phyloP scores from a whole-genome alignment of 1,284 basidiomycete species.

The Cryptococcus maquisensis region DNA sequence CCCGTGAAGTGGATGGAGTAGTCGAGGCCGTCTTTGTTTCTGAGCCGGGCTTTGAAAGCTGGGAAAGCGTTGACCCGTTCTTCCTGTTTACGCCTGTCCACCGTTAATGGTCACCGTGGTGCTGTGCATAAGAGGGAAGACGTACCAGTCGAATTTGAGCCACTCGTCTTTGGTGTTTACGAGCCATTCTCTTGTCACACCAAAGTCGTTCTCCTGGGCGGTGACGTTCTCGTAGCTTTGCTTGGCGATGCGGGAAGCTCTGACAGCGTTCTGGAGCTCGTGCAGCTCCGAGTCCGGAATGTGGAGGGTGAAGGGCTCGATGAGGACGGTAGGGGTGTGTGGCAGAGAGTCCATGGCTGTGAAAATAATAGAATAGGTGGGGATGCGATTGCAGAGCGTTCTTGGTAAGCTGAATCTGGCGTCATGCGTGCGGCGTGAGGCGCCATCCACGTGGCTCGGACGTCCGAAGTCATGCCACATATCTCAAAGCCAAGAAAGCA shows the following conservation, averaged over 20 bases:
- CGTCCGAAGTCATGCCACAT: too few species aligned
- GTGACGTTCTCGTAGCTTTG: slow-evolving; percentile 37
- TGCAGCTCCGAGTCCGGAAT: slow-evolving; percentile 32
- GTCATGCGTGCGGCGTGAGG: too few species aligned
- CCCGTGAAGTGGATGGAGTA: slow-evolving; percentile 42
- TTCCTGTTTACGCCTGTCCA: slow-evolving; percentile 26
- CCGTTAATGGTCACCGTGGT: background rate
- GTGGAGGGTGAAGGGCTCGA: slow-evolving; percentile 27
- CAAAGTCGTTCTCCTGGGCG: slow-evolving; percentile 12
- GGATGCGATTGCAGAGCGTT: too few species aligned
- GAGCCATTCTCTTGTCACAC: slow-evolving; percentile 22
- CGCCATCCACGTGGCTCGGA: too few species aligned
- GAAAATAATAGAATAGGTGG: too few species aligned
- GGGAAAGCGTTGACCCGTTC: slow-evolving; percentile 27
- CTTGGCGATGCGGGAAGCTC: slow-evolving; percentile 16
- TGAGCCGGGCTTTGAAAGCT: slow-evolving; percentile 25
- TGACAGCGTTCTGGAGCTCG: slow-evolving; percentile 30
- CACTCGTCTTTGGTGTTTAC: slow-evolving; percentile 17
- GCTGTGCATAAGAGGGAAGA: background rate
- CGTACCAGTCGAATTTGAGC: slow-evolving; percentile 25
- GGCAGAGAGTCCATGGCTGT: slow-evolving; percentile 15
- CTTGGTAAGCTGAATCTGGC: too few species aligned
- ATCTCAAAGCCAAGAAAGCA: too few species aligned
- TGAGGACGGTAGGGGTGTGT: slow-evolving; percentile 21
- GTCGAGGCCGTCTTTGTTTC: slow-evolving; percentile 21